These are phyloP conservation scores for Candida patagonica DNA, from an alignment of 805 yeast genomes.

Conservation along the genomic window DNA sequence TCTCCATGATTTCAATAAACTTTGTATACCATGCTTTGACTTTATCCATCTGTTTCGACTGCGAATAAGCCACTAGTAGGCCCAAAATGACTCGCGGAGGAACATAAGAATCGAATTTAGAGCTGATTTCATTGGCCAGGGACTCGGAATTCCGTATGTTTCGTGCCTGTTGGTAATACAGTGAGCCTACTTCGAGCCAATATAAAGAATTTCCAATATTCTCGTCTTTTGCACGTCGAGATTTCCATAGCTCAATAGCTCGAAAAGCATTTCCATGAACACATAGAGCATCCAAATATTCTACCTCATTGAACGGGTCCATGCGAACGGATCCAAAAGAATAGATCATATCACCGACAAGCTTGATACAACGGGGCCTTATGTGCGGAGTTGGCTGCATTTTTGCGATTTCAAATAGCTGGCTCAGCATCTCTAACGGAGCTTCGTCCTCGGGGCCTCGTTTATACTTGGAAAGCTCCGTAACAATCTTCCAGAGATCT, in stretches of 20 bases:
- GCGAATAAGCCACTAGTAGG: conserved; percentile 11
- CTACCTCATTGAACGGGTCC: conserved; percentile 20
- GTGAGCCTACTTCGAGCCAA: conserved; percentile 18
- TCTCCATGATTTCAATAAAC: conserved; percentile 6
- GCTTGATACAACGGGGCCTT: conserved; percentile 11
- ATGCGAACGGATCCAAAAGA: conserved; percentile 13
- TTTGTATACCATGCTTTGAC: conserved; percentile 11
- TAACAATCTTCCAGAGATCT: conserved; percentile 9
- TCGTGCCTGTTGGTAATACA: conserved; percentile 11
- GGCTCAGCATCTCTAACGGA: conserved; percentile 15
- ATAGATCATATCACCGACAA: conserved; percentile 18
- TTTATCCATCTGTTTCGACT: conserved; percentile 5
- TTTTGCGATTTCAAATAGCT: conserved; percentile 17
- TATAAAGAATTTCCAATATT: conserved; percentile 10
- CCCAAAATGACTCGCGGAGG: conserved; percentile 16
- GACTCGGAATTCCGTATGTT: conserved; percentile 13
- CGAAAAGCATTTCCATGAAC: conserved; percentile 9
- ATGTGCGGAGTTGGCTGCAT: conserved; percentile 7
- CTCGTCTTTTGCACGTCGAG: conserved; percentile 13
- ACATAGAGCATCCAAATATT: conserved; percentile 16
- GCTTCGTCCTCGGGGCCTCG: conserved; percentile 9
- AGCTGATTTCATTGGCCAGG: conserved; percentile 12
- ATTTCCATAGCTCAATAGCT: conserved; percentile 17
- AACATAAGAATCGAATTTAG: conserved; percentile 9
- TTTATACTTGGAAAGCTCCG: conserved; percentile 5